A percentile compares a stretch with the other conserved stretches of the same genome.
phyloP scores from a whole-genome alignment of 129 eudicot genomes.

The Lactuca saligna region DNA sequence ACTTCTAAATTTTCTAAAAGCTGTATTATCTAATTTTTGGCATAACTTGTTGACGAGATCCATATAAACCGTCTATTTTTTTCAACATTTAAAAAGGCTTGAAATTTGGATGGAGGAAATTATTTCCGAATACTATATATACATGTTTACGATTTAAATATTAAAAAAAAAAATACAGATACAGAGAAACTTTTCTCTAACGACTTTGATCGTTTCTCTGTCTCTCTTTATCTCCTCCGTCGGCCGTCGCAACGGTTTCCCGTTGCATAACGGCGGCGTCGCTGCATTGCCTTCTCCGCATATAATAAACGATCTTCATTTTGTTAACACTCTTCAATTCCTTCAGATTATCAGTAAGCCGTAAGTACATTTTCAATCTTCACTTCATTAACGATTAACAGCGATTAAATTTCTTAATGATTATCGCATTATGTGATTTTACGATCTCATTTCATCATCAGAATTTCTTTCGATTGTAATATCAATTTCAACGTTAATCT shows the following conservation, averaged over 20 bases:
- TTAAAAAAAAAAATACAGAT: conserved; percentile 1
- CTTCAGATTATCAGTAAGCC: conserved; percentile 17
- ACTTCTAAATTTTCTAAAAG: too few relatives aligned
- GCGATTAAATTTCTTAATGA: too few relatives aligned
- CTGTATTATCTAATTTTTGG: too few relatives aligned
- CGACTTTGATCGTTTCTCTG: conserved; percentile 28
- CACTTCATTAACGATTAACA: not conserved
- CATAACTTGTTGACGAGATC: not conserved
- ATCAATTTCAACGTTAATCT: not conserved
- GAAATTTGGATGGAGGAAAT: conserved; percentile 13
- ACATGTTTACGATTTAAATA: not conserved
- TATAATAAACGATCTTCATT: not conserved
- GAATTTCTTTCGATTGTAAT: not conserved
- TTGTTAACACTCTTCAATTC: not conserved
- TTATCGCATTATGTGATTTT: not conserved
- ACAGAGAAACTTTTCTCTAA: conserved; percentile 28
- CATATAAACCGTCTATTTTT: conserved; percentile 9
- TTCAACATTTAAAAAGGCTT: not conserved
- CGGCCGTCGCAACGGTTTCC: conserved; percentile 72
- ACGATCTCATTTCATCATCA: not conserved
- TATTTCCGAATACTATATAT: conserved; percentile 14
- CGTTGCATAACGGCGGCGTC: conserved; percentile 56
- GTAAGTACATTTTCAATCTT: conserved; percentile 19
- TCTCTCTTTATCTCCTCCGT: conserved; percentile 36
- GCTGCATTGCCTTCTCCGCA: conserved; percentile 11